Evolutionary conservation across 1,284 basidiomycete species (phyloP), one percentile per base, ranked within the genome.

Genomic region (Melampsora larici-populina): DNA sequence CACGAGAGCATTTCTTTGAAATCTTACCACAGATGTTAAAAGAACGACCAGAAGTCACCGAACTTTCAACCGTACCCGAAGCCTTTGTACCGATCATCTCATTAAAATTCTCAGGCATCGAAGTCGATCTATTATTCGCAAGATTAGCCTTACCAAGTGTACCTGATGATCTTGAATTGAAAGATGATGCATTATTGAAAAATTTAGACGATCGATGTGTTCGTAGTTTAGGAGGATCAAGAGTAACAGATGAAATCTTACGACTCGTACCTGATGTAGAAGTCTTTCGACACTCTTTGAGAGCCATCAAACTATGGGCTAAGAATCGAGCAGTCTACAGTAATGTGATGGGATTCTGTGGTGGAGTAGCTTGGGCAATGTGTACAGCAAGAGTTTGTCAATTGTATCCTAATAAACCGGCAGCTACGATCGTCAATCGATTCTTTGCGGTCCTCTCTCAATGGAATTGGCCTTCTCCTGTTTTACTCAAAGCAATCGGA

Each of bases 321-420:
- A 92, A 94, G 85, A 87, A 94, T 80, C 88, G 94, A 85, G 97
- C 95, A 31, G 97, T 99, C 79, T 98, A 98, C 85, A 95, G 94
- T 4, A 99, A 99, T 85, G 93, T 98, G 21, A 93, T 96, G 82
- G 97, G 96, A 33, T 99, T 98, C 85, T 88, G 96, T 62, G 97
- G 97, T 80, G 97, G 97, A 85, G 96, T 99, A 3, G 96, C 95
- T 26, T 99, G 97, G 97, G 94, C 95, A 8, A 93, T 99, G 88
- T 88, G 98, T 67, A 95, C 97, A 15, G 97, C 97, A 66, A 90
- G 97, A 83, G 95, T 99, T 88, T 99, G 97, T 86, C 97, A 99
- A 83, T 86, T 99, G 78, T 99, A 98, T 84, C 97, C 97, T 43
- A 97, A 92, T 81, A 94, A 94, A 40, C 90, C 91, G 78, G 93